Evolutionary conservation across 108 stramenopile genomes (phyloP).

Genomic region (Nitzschia putrida): DNA sequence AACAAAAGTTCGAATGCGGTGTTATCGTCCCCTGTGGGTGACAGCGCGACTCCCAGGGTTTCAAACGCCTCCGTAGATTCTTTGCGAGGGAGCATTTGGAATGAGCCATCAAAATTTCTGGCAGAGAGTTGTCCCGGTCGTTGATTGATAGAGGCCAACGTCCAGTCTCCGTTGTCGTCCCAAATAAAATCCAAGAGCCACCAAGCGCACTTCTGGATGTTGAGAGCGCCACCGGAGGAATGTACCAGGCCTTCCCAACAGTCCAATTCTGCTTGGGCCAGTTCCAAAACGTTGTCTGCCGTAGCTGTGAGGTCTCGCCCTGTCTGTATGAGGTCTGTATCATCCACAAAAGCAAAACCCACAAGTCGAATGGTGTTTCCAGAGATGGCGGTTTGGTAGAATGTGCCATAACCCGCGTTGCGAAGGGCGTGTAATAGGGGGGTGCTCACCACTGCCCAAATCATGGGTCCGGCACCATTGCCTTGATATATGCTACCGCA

Average conservation of each 20-base stretch:
- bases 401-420: not conserved
- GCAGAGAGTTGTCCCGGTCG: not conserved
- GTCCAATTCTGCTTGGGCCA: not conserved
- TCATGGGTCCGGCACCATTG: not conserved
- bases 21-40: not conserved
- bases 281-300: not conserved
- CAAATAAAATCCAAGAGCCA: not conserved
- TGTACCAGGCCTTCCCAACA: not conserved
- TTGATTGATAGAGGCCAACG: not conserved
- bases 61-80: not conserved
- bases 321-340: not conserved
- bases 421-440: not conserved
- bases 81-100: not conserved
- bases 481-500: not conserved
- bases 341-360: not conserved
- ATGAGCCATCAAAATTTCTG: not conserved
- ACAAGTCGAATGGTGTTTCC: not conserved
- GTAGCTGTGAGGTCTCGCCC: not conserved
- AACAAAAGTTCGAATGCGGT: not conserved
- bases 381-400: not conserved
- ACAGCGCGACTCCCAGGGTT: not conserved
- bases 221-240: not conserved
- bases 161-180: not conserved
- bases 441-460: not conserved
- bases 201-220: not conserved